Evolutionary conservation across 345 rosid genomes (phyloP), one percentile per base, ranked within the genome.

Genomic region (Alliaria petiolata): DNA sequence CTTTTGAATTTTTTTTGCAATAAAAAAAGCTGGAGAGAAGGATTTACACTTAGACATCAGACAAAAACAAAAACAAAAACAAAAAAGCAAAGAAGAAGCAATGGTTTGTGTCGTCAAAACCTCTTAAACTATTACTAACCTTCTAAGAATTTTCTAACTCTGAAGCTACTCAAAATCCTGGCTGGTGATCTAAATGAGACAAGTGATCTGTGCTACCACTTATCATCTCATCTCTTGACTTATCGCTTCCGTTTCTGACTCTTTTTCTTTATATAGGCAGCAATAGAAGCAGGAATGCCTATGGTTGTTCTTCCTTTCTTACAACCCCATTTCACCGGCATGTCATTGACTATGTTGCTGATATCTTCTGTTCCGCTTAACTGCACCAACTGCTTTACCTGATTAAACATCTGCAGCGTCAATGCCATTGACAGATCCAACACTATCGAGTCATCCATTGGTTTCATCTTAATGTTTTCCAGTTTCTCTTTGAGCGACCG

Each of bases 321-420:
- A 46, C 83, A 84, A 57, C 76, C 84, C 98, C 98, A 93, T 82
- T 84, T 83, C 80, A 87, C 54, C 1, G 96, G 93, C 78, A 88
- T 55, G 56, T 71, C 85, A 6, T 78, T 81, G 28, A 93, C 91
- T 58, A 93, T 87, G 5, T 71, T 44, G 19, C 90, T 74, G 50
- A 93, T 83, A 65, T 86, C 85, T 17, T 70, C 73, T 47, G 90
- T 78, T 68, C 76, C 71, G 51, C 82, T 84, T 70, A 91, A 78
- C 74, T 81, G 85, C 7, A 87, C 95, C 15, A 85, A 83, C 68
- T 87, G 93, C 79, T 83, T 89, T 34, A 87, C 83, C 77, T 93
- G 97, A 71, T 83, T 87, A 30, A 85, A 81, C 90, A 89, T 89
- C 84, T 87, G 92, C 38, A 73, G 71, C 2, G 87, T 83, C 93